Conservation (phyloP, 2,329 filamentous ascomycete species). For the Hypoxylon sp. region DNA sequence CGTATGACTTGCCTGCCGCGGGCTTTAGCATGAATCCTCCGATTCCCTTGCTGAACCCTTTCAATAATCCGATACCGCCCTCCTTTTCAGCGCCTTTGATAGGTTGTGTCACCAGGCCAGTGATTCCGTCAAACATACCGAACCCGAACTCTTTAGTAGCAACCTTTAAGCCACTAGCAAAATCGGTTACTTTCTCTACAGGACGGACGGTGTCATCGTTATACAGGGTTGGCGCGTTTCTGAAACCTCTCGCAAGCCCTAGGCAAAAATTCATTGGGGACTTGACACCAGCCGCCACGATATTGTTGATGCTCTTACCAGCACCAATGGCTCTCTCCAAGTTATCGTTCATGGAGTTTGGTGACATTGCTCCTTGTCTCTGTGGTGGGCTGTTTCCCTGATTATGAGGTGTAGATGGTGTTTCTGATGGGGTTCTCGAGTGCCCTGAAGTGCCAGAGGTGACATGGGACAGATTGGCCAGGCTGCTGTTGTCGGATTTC, state of each 20-base stretch:
- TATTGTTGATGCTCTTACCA: conserved; percentile 73
- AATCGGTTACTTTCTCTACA: conserved; percentile 79
- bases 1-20: conserved; percentile 68
- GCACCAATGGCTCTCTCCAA: conserved; percentile 71
- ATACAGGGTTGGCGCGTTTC: conserved; percentile 86
- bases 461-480: conserved; percentile 21
- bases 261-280: conserved; percentile 87
- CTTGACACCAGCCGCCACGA: conserved; percentile 78
- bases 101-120: conserved; percentile 83
- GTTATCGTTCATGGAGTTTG: conserved; percentile 41
- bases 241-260: conserved; percentile 83
- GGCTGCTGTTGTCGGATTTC: conserved; percentile 27
- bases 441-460: conserved; percentile 21
- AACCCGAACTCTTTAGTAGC: conserved; percentile 81
- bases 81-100: conserved; percentile 72
- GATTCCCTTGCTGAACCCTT: conserved; percentile 83
- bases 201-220: conserved; percentile 83
- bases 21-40: conserved; percentile 84
- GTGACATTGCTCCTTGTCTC: conserved; percentile 19
- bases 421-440: conserved; percentile 21
- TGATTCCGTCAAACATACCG: conserved; percentile 82
- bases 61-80: conserved; percentile 71
- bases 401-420: conserved; percentile 18
- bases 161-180: conserved; percentile 78
- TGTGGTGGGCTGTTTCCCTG: conserved; percentile 13